A percentile compares a stretch with the other conserved stretches of the same genome.
Evolutionary conservation across 1,139 yeast genomes (phyloP).

Genomic region (Suzukiozyma palmioleophila): DNA sequence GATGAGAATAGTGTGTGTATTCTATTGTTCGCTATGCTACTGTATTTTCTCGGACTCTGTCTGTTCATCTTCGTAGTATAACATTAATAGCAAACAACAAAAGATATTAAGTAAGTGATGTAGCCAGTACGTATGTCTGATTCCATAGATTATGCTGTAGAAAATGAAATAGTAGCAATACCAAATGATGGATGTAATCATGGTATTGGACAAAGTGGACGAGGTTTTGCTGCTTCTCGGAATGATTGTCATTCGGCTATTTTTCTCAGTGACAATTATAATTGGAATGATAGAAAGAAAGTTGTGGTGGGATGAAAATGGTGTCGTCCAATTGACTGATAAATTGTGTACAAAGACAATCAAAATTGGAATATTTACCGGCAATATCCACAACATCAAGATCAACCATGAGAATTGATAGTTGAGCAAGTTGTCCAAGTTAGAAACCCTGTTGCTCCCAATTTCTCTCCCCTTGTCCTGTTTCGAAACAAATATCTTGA

Average conservation of each 20-base stretch:
- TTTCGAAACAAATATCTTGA: slow-evolving; percentile 19
- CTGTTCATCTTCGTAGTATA: slow-evolving; percentile 2
- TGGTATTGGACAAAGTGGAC: slow-evolving; percentile 12
- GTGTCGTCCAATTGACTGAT: slow-evolving; percentile 66
- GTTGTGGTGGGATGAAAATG: slow-evolving; percentile 75
- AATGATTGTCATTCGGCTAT: slow-evolving; percentile 20
- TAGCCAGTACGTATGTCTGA: slow-evolving; percentile 65
- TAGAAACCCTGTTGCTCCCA: slow-evolving; percentile 3
- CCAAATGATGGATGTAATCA: slow-evolving; percentile 14
- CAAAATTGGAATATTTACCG: slow-evolving; percentile 64
- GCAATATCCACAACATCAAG: slow-evolving; percentile 63
- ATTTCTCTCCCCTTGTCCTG: background rate
- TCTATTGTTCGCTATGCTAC: no score
- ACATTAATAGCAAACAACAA: slow-evolving; percentile 33
- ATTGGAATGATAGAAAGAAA: slow-evolving; percentile 64
- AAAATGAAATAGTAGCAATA: slow-evolving; percentile 42
- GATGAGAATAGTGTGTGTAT: no score
- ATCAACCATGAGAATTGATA: slow-evolving; percentile 53
- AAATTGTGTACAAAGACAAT: slow-evolving; percentile 69
- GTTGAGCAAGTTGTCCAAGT: slow-evolving; percentile 28
- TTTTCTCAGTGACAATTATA: slow-evolving; percentile 45
- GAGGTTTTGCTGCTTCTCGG: slow-evolving; percentile 8
- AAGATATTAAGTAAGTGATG: slow-evolving; percentile 61
- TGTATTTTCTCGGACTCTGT: background rate
- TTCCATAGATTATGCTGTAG: slow-evolving; percentile 60